These are phyloP conservation scores for Chrysoporthe puriensis DNA, from an alignment of 2,329 filamentous ascomycete genomes.

Conservation along the genomic window DNA sequence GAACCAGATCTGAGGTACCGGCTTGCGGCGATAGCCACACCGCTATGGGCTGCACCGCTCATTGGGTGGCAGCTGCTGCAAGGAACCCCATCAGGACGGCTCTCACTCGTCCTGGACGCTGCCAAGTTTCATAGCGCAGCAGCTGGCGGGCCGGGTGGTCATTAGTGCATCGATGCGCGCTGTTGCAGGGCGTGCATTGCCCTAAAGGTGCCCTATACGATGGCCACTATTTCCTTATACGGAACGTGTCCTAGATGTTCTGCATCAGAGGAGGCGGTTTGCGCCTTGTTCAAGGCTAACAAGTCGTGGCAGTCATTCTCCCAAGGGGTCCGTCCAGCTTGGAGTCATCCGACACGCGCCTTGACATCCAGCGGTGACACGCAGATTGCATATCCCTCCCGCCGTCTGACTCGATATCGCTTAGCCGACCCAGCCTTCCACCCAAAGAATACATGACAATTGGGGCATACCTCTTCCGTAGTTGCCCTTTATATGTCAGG, in stretches of 20 bases:
- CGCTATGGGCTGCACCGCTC: background rate
- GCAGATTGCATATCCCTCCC: background rate
- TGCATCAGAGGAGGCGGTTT: no score
- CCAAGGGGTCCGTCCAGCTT: background rate
- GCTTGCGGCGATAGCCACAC: conserved; percentile 2
- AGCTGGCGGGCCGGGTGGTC: background rate
- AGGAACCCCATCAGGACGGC: background rate
- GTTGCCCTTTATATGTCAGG: no score
- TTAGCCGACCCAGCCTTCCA: no score
- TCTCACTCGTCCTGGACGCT: background rate
- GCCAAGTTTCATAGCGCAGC: background rate
- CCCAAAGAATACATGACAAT: background rate
- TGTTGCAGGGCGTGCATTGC: no score
- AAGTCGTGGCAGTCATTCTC: background rate
- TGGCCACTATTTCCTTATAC: no score
- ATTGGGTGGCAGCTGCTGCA: background rate
- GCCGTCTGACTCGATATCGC: conserved; percentile 6
- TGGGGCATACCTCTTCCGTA: background rate
- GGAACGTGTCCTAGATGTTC: no score
- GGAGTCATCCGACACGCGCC: background rate
- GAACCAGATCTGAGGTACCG: conserved; percentile 1
- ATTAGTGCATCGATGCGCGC: no score
- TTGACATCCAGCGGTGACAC: background rate
- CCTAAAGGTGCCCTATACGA: no score
- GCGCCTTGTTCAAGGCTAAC: no score